Evolutionary conservation across 2,329 filamentous ascomycete species (phyloP), one percentile per base, ranked within the genome.

Genomic region (Hypoxylon sp.): DNA sequence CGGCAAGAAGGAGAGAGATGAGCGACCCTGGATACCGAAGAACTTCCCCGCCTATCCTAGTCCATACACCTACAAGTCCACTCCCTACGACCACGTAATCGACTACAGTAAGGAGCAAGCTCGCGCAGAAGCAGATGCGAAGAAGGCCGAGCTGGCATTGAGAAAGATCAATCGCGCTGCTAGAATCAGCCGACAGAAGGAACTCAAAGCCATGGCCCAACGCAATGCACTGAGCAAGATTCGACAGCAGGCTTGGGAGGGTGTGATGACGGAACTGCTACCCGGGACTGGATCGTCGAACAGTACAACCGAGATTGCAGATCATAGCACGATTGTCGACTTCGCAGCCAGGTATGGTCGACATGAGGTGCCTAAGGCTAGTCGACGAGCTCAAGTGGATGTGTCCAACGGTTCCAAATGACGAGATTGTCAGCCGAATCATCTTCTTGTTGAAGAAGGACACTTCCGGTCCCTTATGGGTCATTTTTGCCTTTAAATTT

Each of bases 291-390:
- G 67, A 63, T 69, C 74, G 65, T 69, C 77, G 69, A 66, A 73
- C 32, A 80, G 80, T 28, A 76, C 81, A 45, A 77, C 81, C 17
- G 87, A 89, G 70, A 87, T 86, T 72, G 86, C 87, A 2, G 88
- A 90, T 64, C 84, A 88, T 71, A 90, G 87, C 74, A 89, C 89
- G 81, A 87, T 90, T 76, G 88, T 90, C 34, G 89, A 90, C 68
- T 83, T 86, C 1, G 85, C 87, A 25, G 81, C 80, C 57, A 77
- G 79, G 9, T 87, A 85, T 66, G 80, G 84, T 46, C 84, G 88
- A 43, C 86, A 86, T 68, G 86, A 87, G 67, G 76, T 86, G 9
- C 82, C 84, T 2, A 82, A 85, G 30, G 73, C 80, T n/a, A 82
- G 81, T 7, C 83, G 83, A 68, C 81, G 83, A 63, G 73, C 77